Conservation (phyloP, 202 grass and related monocot species). For the Eragrostis tef region DNA sequence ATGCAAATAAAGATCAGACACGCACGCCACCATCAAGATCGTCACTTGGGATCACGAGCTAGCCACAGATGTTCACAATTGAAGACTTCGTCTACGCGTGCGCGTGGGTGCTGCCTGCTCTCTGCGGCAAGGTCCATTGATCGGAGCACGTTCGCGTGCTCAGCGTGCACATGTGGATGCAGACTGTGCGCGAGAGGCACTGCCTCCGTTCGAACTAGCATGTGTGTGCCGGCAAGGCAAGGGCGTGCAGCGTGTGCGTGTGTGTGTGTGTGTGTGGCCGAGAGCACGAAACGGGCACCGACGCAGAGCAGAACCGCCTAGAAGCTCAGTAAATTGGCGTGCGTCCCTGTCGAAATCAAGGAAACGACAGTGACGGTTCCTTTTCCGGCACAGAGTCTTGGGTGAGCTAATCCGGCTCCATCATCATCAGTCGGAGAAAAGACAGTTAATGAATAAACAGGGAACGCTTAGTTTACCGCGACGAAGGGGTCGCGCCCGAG, state of each 20-base stretch:
- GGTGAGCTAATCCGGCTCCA: not conserved
- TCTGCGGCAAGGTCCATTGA: not conserved
- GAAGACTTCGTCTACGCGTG: not conserved
- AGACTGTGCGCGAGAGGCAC: not conserved
- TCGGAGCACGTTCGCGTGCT: not conserved
- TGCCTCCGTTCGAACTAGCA: not conserved
- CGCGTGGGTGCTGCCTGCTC: constrained; percentile 31
- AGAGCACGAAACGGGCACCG: not conserved
- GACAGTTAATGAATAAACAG: not conserved
- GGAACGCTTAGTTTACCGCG: constrained; percentile 45
- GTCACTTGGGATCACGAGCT: not conserved
- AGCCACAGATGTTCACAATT: not conserved
- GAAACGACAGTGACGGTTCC: not conserved
- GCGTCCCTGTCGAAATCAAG: not conserved
- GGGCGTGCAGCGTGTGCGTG: not conserved
- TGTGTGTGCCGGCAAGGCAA: not conserved
- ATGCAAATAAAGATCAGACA: not conserved
- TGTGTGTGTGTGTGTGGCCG: not conserved
- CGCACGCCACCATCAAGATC: not conserved
- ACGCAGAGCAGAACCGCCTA: not conserved
- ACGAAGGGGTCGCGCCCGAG: constrained; percentile 86
- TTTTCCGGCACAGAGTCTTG: not conserved
- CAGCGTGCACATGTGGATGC: not conserved
- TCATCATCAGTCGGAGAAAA: not conserved
- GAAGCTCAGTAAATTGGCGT: not conserved